phyloP scores from a whole-genome alignment of 1,284 basidiomycete genomes.

The Microbotryum intermedium region DNA sequence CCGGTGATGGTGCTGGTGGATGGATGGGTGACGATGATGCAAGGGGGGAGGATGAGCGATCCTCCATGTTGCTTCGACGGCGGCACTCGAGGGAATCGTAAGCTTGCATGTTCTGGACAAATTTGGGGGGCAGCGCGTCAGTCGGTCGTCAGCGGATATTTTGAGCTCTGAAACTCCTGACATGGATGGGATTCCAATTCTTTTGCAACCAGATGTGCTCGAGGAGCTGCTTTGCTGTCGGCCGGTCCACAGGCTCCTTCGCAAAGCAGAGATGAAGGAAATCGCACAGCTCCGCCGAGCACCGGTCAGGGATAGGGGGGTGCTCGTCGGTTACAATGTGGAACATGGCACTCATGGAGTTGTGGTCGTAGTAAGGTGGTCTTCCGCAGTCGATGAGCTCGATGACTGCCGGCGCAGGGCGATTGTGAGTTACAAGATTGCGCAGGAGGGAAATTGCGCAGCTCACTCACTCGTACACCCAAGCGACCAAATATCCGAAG shows the following conservation, averaged over 20 bases:
- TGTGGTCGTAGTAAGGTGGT: slow-evolving; percentile 74
- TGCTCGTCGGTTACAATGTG: slow-evolving; percentile 85
- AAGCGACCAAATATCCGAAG: slow-evolving; percentile 75
- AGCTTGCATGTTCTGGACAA: slow-evolving; percentile 60
- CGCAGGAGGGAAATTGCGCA: too few species aligned
- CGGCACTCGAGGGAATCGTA: slow-evolving; percentile 92
- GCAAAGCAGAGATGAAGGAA: slow-evolving; percentile 78
- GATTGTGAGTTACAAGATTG: too few species aligned
- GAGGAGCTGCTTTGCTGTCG: slow-evolving; percentile 70
- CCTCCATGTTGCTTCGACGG: slow-evolving; percentile 73
- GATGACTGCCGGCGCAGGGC: slow-evolving; percentile 45
- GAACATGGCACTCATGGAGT: slow-evolving; percentile 55
- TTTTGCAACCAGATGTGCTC: slow-evolving; percentile 83
- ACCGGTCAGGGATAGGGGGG: slow-evolving; percentile 72
- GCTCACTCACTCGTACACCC: slow-evolving; percentile 58
- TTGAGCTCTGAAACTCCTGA: slow-evolving; percentile 42
- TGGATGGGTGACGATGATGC: neutral
- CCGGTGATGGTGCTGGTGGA: slow-evolving; percentile 18
- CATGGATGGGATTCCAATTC: slow-evolving; percentile 66
- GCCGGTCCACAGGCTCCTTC: slow-evolving; percentile 72
- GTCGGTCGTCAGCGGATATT: slow-evolving; percentile 49
- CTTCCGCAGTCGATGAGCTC: slow-evolving; percentile 75
- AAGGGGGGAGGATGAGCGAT: slow-evolving; percentile 44
- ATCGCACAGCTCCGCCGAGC: slow-evolving; percentile 61
- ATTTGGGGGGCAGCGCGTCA: slow-evolving; percentile 84